A percentile compares a stretch with the other conserved stretches of the same genome.
Evolutionary conservation across 129 eudicot species (phyloP).

Genomic region (Rutidosis leptorrhynchoides): DNA sequence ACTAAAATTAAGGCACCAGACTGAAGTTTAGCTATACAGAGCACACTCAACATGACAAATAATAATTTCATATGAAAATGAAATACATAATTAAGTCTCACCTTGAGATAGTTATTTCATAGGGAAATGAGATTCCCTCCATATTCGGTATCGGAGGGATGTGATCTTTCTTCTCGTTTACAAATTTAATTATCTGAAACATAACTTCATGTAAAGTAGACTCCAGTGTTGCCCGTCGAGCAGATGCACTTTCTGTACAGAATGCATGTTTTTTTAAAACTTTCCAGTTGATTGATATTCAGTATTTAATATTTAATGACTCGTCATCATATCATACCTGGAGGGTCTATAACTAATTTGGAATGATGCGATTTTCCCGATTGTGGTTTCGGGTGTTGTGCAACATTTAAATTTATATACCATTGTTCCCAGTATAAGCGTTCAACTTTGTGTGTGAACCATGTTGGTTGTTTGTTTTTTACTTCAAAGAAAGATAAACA

Average conservation of each 20-base stretch:
- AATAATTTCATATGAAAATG: slow-evolving; percentile 88
- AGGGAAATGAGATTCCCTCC: slow-evolving; percentile 83
- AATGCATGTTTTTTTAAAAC: neutral
- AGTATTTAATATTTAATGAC: slow-evolving; percentile 6
- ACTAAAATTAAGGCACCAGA: slow-evolving; percentile 56
- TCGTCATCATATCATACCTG: slow-evolving; percentile 52
- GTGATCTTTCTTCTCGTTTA: slow-evolving; percentile 96
- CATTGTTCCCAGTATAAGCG: slow-evolving; percentile 96
- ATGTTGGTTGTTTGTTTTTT: slow-evolving; percentile 79
- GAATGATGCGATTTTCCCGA: slow-evolving; percentile 77
- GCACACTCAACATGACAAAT: slow-evolving; percentile 33
- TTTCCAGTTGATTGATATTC: neutral
- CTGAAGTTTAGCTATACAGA: slow-evolving; percentile 21
- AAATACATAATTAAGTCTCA: slow-evolving; percentile 33
- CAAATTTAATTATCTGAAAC: slow-evolving; percentile 92
- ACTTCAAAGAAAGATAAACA: slow-evolving; percentile 91
- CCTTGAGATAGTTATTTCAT: slow-evolving; percentile 96
- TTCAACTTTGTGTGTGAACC: slow-evolving; percentile 95
- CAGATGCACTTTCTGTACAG: slow-evolving; percentile 53
- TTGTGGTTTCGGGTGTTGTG: slow-evolving; percentile 65
- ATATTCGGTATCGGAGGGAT: slow-evolving; percentile 82
- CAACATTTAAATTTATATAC: slow-evolving; percentile 83
- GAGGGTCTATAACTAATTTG: slow-evolving; percentile 70
- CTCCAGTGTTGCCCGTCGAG: slow-evolving; percentile 72
- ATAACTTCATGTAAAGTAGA: slow-evolving; percentile 83